Evolutionary conservation across 225 moss, liverwort and hornwort genomes (phyloP), one percentile per base, ranked within the genome.

Genomic region (Polytrichum formosum): DNA sequence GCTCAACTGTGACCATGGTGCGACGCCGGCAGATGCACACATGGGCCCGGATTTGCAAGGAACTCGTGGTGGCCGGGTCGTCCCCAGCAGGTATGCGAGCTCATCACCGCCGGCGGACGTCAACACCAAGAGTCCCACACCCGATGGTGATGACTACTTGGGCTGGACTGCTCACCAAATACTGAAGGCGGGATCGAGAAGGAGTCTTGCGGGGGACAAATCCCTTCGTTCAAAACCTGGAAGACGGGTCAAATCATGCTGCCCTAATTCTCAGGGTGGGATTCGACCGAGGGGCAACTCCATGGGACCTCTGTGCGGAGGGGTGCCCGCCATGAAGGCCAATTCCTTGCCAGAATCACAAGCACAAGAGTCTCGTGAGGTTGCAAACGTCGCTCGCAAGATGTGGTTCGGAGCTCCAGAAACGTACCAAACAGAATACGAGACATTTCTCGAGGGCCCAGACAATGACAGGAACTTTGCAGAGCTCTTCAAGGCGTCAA

Each of bases 171-270:
- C 69, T 16, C 26, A 29, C 58, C 73, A 78, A 23, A 25, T 78
- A 53, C 64, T 70, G 69, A 73, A 78, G 69, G 73, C 73, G 37
- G 78, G 69, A 19, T 73, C 73, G 69, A 78, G 64, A 69, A 65
- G 73, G 60, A 60, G 73, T 29, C 59, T 29, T 53, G n/a, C 59
- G 53, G 73, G 69, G 59, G 73, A 78, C 58, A 78, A 69, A 63
- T 62, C 35, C 35, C 61, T 35, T 35, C n/a, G 10, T 25, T 31
- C 28, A 23, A 73, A 73, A 58, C 63, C 69, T 18, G 46, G 46
- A 46, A 72, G 28, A 55, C 55, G 63, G 55, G 63, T 56, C 5
- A 73, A 65, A 53, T 22, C 64, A 28, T 13, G 10, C 54, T 13
- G 26, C 10, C 53, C 53, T 4, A 22, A 33, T 54, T 21, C 26